Conservation (phyloP, 192 early-diverging fungal species). For the Entomortierella chlamydospora region DNA sequence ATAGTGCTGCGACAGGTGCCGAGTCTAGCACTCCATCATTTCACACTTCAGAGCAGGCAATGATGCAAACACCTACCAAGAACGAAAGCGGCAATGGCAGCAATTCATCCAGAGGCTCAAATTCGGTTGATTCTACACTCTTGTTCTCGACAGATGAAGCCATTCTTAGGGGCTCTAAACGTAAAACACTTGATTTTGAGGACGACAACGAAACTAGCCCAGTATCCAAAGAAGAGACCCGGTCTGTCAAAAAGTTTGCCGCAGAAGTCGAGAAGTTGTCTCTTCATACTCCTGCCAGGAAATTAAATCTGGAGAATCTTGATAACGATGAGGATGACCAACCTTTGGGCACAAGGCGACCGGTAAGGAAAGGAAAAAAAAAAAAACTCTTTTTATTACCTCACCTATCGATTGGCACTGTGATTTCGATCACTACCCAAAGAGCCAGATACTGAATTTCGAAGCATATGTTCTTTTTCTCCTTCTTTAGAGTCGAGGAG, state of each 20-base stretch:
- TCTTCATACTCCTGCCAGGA: slow-evolving; percentile 18
- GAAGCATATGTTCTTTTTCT: no score
- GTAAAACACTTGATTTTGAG: slow-evolving; percentile 33
- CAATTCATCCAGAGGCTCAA: background rate
- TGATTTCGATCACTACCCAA: no score
- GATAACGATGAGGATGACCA: slow-evolving; percentile 20
- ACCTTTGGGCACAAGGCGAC: slow-evolving; percentile 14
- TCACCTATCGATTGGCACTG: no score
- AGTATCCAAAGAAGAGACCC: slow-evolving; percentile 11
- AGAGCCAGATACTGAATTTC: no score
- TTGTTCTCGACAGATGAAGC: slow-evolving; percentile 40
- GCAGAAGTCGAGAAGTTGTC: slow-evolving; percentile 43
- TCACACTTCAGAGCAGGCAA: background rate
- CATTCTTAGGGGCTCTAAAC: slow-evolving; percentile 13
- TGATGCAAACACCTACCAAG: slow-evolving; percentile 23
- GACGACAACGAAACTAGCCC: slow-evolving; percentile 5
- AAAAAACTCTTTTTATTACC: no score
- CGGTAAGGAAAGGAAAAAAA: no score
- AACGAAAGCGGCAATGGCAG: background rate
- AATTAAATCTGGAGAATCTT: slow-evolving; percentile 9
- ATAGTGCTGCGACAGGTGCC: no score
- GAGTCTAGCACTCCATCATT: background rate
- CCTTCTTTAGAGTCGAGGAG: slow-evolving; percentile 43
- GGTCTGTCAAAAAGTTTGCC: slow-evolving; percentile 45
- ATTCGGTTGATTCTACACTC: background rate